These are phyloP conservation scores for Epichloe coenophiala DNA, from an alignment of 2,329 filamentous ascomycete genomes.

Conservation along the genomic window DNA sequence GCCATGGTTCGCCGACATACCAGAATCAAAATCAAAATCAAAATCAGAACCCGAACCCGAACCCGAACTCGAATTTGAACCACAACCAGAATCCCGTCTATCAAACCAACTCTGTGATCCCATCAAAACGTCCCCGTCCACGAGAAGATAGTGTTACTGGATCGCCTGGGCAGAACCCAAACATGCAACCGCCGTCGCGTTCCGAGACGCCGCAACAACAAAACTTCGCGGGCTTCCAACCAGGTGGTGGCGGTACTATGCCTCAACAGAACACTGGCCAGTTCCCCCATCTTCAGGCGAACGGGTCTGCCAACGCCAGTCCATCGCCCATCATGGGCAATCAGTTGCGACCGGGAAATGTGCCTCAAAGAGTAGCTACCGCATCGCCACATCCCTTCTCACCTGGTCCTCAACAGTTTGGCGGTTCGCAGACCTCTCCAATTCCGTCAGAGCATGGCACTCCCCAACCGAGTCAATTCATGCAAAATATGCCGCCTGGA, in stretches of 20 bases:
- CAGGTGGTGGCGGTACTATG: constrained; percentile 46
- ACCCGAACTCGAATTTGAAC: constrained; percentile 5
- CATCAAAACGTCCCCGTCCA: constrained; percentile 74
- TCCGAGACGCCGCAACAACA: constrained; percentile 84
- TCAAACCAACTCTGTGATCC: constrained; percentile 74
- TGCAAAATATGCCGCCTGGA: constrained; percentile 44
- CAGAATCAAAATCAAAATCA: constrained; percentile 47
- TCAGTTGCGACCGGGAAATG: constrained; percentile 57
- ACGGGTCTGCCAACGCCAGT: constrained; percentile 70
- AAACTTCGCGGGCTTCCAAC: constrained; percentile 57
- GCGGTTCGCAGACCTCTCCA: constrained; percentile 54
- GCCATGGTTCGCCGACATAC: constrained; percentile 68
- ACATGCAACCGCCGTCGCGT: constrained; percentile 67
- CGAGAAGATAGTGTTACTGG: constrained; percentile 73
- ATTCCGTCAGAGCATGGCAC: constrained; percentile 65
- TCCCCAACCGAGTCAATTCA: constrained; percentile 59
- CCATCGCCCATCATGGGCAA: constrained; percentile 87
- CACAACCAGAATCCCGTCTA: constrained; percentile 41
- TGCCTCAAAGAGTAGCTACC: constrained; percentile 73
- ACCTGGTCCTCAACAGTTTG: constrained; percentile 59
- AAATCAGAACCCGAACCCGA: background rate
- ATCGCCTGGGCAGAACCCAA: constrained; percentile 64
- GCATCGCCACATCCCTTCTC: constrained; percentile 88
- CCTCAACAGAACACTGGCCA: constrained; percentile 48
- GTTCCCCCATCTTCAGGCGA: constrained; percentile 68